Evolutionary conservation across 148 eudicot species (phyloP), one percentile per base, ranked within the genome.

Genomic region (Talinum fruticosum): DNA sequence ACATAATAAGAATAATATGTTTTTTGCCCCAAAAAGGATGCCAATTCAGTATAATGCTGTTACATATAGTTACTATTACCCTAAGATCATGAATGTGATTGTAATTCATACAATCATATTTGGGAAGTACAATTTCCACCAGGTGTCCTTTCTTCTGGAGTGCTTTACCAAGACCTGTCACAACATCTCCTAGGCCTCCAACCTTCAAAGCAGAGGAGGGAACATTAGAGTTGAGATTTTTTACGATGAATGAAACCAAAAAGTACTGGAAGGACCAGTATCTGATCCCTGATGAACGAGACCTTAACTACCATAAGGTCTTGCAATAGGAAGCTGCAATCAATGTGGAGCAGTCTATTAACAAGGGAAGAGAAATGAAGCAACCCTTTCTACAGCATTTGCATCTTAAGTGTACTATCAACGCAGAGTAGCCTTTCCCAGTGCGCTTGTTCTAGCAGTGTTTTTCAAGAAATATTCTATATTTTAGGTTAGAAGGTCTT

Each of bases 161-260:
- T 45, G 97, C 93, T 87, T 93, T 93, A 79, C 97, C 78, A 72
- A 96, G 97, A 85, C 97, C 97, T 76, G 97, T 81, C 91, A 96
- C 94, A 73, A 96, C 99, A 84, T 96, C 99, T 72, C 97, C 99
- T 69, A 96, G 85, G 76, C 99, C 99, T 83, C 99, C 99, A 83
- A 96, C 99, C 99, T 93, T 70, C 65, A 82, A 73, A 65, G 68
- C 51, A 74, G 30, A 57, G 65, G 18, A 77, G 73, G 37, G 34
- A 28, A 64, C 54, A 78, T 23, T 47, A 44, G 34, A 71, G 38
- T 30, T 44, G 28, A 73, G 13, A 72, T 53, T 14, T 5, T 29
- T 44, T 24, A 8, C 32, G 45, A 19, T 13, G 14, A 23, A 41
- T 23, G 71, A 59, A 61, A 61, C 36, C 62, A 6, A 23, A 64